These are phyloP conservation scores for Fragaria ananassa DNA, from an alignment of 306 rosid genomes.

Conservation along the genomic window DNA sequence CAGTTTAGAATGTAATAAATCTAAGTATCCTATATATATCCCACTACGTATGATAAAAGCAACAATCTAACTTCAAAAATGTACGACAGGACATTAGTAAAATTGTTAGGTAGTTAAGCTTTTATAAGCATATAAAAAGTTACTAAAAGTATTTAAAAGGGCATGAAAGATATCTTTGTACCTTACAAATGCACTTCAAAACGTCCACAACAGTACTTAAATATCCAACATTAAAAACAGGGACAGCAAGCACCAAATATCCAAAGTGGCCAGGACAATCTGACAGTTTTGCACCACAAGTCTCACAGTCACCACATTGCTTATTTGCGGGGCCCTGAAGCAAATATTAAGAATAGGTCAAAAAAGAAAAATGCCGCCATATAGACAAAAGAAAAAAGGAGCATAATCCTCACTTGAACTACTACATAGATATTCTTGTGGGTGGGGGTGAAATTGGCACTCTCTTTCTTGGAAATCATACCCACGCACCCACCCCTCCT, in stretches of 20 bases:
- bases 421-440: neutral
- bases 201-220: slow-evolving; percentile 48
- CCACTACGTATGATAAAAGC: neutral
- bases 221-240: slow-evolving; percentile 77
- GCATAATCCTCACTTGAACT: neutral
- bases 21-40: neutral
- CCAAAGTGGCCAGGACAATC: slow-evolving; percentile 91
- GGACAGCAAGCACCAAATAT: slow-evolving; percentile 60
- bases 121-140: neutral
- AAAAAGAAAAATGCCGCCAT: neutral
- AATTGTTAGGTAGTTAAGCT: neutral
- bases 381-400: neutral
- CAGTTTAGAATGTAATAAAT: neutral
- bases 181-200: slow-evolving; percentile 95
- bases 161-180: slow-evolving; percentile 21
- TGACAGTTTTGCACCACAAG: slow-evolving; percentile 58
- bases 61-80: neutral
- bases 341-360: neutral
- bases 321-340: slow-evolving; percentile 79
- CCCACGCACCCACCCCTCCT: neutral
- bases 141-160: neutral
- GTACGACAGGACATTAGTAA: neutral
- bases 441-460: neutral
- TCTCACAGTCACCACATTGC: slow-evolving; percentile 45
- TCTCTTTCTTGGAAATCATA: neutral